Evolutionary conservation across 2,329 filamentous ascomycete genomes (phyloP), one percentile per base, ranked within the genome.

Genomic region (Clarireedia homoeocarpa): DNA sequence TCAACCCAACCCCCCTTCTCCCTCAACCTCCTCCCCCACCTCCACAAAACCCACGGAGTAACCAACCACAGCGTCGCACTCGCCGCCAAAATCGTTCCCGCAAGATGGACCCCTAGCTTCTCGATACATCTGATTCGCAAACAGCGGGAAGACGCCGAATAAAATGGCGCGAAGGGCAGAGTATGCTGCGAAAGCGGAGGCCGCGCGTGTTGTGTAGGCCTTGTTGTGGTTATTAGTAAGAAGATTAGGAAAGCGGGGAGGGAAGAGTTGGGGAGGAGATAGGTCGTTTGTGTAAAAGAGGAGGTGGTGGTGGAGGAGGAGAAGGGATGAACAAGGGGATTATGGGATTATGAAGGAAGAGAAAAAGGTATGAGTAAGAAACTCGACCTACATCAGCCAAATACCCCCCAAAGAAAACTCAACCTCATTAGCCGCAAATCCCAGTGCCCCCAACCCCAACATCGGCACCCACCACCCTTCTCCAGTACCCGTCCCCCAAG

Each of bases 381-480:
- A 30, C 6, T 23, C 2, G n/a, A 39, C 44, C 17, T 48, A 48
- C 51, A 60, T 77, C 75, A 0, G 73, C 69, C 9, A 77, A 64
- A 49, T 77, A 77, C 72, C 73, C 1, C 70, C 68, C 0, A 77
- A 61, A 3, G 61, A 60, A 45, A 58, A 71, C 17, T 72, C 72
- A 45, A 77, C 71, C 56, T 79, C 77, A 15, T 76, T 77, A 24
- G 74, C 61, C 0, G 74, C 73, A 62, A 75, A 79, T 0, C 77
- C 77, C 7, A 78, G 69, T 3, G 74, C 63, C 0, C 74, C 63
- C 2, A 79, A 68, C 0, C 72, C 69, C 0, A 73, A 49, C 4
- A 72, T 71, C 2, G 74, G 71, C 2, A 73, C 69, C 6, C 74
- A 66, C 70, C 73, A 76, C 24, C 69, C 69, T 0, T 71, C 45